Percentiles rank a stretch among this genome's conserved stretches.
Evolutionary conservation across 164 flowering plant species (phyloP).

Genomic region (Tinospora cordifolia): DNA sequence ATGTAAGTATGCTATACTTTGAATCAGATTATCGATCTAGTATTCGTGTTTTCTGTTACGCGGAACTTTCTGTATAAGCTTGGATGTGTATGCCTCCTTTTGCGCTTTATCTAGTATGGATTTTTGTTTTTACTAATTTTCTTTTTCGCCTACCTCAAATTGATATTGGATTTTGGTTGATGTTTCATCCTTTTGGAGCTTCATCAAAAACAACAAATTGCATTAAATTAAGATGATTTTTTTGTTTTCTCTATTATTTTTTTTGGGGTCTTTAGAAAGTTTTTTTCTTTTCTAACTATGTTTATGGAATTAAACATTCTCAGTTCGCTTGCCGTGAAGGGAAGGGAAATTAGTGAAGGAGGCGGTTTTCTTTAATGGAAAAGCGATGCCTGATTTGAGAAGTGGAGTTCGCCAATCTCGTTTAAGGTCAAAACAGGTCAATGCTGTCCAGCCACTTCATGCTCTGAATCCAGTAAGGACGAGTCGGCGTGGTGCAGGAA

Average conservation of each 20-base stretch:
- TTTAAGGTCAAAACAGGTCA: conserved; percentile 27
- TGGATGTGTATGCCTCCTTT: neutral
- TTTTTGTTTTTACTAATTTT: neutral
- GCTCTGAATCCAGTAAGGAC: conserved; percentile 21
- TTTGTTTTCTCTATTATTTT: no score
- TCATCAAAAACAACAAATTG: neutral
- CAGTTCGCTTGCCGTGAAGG: neutral
- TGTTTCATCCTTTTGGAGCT: neutral
- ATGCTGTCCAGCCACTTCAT: conserved; percentile 21
- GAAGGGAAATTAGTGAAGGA: neutral
- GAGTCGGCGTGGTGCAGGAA: conserved; percentile 25
- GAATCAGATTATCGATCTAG: neutral
- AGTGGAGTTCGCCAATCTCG: conserved; percentile 32
- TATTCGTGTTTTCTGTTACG: neutral
- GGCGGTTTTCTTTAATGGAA: conserved; percentile 22
- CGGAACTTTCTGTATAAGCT: neutral
- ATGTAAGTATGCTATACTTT: neutral
- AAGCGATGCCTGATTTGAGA: conserved; percentile 38
- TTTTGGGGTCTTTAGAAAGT: neutral
- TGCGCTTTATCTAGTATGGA: neutral
- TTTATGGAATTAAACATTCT: conserved; percentile 5
- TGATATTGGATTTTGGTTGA: neutral
- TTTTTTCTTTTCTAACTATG: neutral
- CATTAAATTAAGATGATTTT: neutral
- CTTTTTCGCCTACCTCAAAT: neutral